Base-by-base conservation (phyloP, 164 flowering plant species). In the Stephania cephalantha region DNA sequence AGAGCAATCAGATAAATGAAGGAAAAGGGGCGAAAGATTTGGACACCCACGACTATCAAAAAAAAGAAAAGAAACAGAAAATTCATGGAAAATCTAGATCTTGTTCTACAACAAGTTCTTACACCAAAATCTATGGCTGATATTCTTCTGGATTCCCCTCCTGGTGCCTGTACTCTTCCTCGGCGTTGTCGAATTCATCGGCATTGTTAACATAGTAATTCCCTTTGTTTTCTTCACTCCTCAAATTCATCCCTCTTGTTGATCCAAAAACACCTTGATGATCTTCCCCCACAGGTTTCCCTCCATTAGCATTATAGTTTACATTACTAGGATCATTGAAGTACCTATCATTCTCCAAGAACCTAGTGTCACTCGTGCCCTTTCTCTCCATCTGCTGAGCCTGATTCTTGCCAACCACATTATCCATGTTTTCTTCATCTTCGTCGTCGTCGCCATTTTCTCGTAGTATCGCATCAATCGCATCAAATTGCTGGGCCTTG, bases 301-400 rank as follows among this genome's bases (percentile, higher is more conserved):
- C n/a, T n/a, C 66, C 66, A n/a, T 61, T 61, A 5, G 25, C 5
- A 25, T 61, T 61, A 61, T 18, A 61, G 25, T 61, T 61, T 61
- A 76, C 85, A 70, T 74, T 74, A 10, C 72, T 69, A 9, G 74
- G 63, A 65, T 81, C 77, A 12, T 83, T 71, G 69, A 70, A 79
- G 73, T 84, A 85, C 84, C 71, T 86, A 0, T 85, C 84, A 68
- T 82, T 81, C 74, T 79, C 88, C 76, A 86, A 0, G 64, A 78
- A 80, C 73, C 85, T 79, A 5, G 87, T 87, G 78, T 87, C 87
- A 68, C 89, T 87, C 86, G 81, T 79, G 35, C 87, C 87, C 55
- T 69, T 68, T 53, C 55, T 69, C 73, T 61, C 63, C 44, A 25
- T 45, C 42, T 35, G 42, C 74, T 46, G 74, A 18, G 46, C 63